Evolutionary conservation across 2,329 filamentous ascomycete species (phyloP), one percentile per base, ranked within the genome.

Genomic region (Botrytis galanthina): DNA sequence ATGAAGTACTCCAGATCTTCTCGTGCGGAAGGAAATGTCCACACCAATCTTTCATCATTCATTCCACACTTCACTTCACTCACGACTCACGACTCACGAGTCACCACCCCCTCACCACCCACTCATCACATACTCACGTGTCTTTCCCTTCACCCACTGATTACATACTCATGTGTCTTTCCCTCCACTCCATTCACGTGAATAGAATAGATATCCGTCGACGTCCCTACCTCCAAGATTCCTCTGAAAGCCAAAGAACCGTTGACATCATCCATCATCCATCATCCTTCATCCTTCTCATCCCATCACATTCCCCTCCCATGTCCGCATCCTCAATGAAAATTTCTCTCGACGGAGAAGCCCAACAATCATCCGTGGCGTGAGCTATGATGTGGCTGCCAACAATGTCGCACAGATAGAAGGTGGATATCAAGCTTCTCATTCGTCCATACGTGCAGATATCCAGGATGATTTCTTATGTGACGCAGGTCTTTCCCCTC

Each of bases 341-440:
- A 68, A 51, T 29, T 48, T 51, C 32, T 51, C 32, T 0, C 32
- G 46, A 14, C 22, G 48, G 32, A 67, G 37, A 20, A 42, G 20
- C 29, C 51, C 51, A 70, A 70, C 61, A 20, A n/a, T 37, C 14
- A 37, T 62, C 8, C 54, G 10, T 71, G 68, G 54, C 39, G 29
- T 71, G 57, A 63, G 39, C 59, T 63, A 42, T 69, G 66, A 69
- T 57, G 66, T 69, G 66, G 66, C 66, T 69, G 66, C 66, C 66
- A 69, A 42, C 64, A 54, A 68, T 54, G 64, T 68, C 51, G 46
- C 64, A 68, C 35, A 54, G 44, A 67, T 48, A 29, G 64, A 57
- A 57, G 66, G 66, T 68, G 66, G 66, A 57, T 18, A 54, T n/a
- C 7, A 18, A 8, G 12, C 35, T 16, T 42, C 66, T 69, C 7